Conservation (phyloP, 1,139 yeast species). For the Taiozyma onychis region DNA sequence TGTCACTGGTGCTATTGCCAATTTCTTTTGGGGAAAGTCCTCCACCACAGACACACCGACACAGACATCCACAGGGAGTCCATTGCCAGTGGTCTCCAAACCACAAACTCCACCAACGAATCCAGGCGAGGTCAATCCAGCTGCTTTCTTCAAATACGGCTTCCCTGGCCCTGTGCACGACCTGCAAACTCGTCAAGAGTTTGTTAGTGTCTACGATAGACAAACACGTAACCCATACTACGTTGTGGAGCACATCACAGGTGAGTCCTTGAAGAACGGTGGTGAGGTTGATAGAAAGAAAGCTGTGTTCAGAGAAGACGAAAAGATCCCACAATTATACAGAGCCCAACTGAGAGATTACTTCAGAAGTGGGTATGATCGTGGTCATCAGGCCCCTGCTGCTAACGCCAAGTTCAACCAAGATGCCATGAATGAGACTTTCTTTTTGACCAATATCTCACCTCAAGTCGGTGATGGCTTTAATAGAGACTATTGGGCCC, state of each 20-base stretch:
- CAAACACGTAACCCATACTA: constrained; percentile 83
- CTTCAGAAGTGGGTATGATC: constrained; percentile 91
- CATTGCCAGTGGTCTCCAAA: constrained; percentile 1
- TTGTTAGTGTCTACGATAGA: constrained; percentile 81
- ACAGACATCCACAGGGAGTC: not conserved
- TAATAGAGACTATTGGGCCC: constrained; percentile 97
- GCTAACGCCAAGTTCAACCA: constrained; percentile 93
- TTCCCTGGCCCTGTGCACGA: constrained; percentile 95
- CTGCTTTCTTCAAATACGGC: constrained; percentile 80
- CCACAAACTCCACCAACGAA: constrained; percentile 1
- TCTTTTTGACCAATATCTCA: constrained; percentile 80
- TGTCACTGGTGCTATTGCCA: constrained; percentile 17
- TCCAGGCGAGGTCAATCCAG: constrained; percentile 47
- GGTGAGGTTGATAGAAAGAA: constrained; percentile 61
- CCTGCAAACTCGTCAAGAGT: constrained; percentile 65
- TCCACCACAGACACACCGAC: constrained; percentile 4
- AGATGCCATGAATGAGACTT: constrained; percentile 91
- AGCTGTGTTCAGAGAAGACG: constrained; percentile 84
- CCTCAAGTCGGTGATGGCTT: constrained; percentile 99
- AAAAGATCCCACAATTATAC: constrained; percentile 68
- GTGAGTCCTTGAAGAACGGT: constrained; percentile 49
- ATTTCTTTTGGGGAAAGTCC: constrained; percentile 22
- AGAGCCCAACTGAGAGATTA: constrained; percentile 76
- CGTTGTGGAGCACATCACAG: constrained; percentile 90
- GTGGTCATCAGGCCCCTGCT: constrained; percentile 98